These are phyloP conservation scores for Acacia concinna DNA, from an alignment of 331 rosid species.

Conservation along the genomic window DNA sequence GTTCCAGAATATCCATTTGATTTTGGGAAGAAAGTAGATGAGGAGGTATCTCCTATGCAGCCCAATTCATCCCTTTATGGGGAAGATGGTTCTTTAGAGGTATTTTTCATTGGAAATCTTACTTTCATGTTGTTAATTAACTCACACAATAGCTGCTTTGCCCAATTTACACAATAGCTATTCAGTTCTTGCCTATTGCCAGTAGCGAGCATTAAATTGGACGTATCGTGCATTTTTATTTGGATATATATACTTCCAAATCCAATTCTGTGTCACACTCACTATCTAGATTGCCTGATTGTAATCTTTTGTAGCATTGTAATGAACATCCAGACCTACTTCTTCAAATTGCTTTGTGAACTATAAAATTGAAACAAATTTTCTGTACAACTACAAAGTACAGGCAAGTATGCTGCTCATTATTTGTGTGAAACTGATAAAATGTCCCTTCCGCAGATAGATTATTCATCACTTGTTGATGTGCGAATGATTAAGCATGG, in stretches of 20 bases:
- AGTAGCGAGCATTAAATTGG: background rate
- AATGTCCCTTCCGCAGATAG: constrained; percentile 56
- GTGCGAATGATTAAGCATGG: constrained; percentile 65
- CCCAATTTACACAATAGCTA: background rate
- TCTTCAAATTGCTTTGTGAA: background rate
- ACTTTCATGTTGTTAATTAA: background rate
- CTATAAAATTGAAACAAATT: constrained; percentile 7
- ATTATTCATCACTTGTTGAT: constrained; percentile 68
- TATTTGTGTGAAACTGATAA: constrained; percentile 44
- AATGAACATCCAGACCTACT: background rate
- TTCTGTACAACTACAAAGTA: background rate
- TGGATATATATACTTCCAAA: background rate
- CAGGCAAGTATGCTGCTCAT: constrained; percentile 26
- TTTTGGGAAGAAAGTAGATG: constrained; percentile 53
- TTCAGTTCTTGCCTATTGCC: background rate
- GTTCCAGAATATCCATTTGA: constrained; percentile 75
- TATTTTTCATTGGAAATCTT: constrained; percentile 28
- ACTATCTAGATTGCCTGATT: background rate
- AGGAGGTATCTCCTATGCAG: constrained; percentile 44
- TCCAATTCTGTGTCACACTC: background rate
- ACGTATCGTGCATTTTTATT: background rate
- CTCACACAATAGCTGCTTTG: background rate
- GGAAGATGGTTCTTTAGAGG: constrained; percentile 95
- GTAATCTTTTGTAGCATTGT: background rate
- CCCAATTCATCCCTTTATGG: constrained; percentile 54